A percentile compares a stretch with the other conserved stretches of the same genome.
Evolutionary conservation across 2,329 filamentous ascomycete species (phyloP).

Genomic region (Aspergillus ruber): DNA sequence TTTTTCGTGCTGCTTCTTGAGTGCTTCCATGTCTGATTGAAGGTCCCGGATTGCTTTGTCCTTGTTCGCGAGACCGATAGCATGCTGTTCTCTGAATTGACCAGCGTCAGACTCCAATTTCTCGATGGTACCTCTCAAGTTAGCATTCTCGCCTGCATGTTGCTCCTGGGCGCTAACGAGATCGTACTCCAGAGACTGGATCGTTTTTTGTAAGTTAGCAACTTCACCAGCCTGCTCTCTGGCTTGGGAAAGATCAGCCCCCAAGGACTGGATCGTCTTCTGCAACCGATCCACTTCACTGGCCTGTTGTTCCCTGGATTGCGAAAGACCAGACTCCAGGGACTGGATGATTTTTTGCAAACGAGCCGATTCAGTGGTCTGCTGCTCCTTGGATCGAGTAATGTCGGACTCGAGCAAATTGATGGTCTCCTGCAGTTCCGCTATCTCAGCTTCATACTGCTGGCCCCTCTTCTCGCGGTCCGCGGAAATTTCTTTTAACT

Average conservation of each 20-base stretch:
- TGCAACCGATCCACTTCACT: constrained; percentile 52
- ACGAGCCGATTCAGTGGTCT: constrained; percentile 55
- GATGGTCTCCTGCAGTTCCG: constrained; percentile 57
- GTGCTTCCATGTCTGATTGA: constrained; percentile 44
- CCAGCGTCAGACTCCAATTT: constrained; percentile 45
- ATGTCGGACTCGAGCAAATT: constrained; percentile 50
- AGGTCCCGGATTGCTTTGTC: constrained; percentile 53
- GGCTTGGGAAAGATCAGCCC: constrained; percentile 44
- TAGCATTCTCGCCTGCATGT: constrained; percentile 51
- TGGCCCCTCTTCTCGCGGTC: constrained; percentile 36
- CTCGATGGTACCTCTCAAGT: constrained; percentile 51
- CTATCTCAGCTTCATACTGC: constrained; percentile 53
- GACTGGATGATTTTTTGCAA: constrained; percentile 54
- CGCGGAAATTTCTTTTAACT: constrained; percentile 39
- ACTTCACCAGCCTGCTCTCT: constrained; percentile 59
- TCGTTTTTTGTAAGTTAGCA: constrained; percentile 53
- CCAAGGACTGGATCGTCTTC: constrained; percentile 53
- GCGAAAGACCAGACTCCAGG: constrained; percentile 43
- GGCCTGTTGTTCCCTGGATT: constrained; percentile 49
- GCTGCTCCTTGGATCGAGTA: constrained; percentile 53
- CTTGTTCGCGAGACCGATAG: constrained; percentile 56
- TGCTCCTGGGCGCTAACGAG: constrained; percentile 43
- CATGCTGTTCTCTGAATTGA: constrained; percentile 33
- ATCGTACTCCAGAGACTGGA: constrained; percentile 51
- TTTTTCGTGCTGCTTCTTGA: constrained; percentile 55